Evolutionary conservation across 2,329 filamentous ascomycete species (phyloP).

Genomic region (Xylaria digitata): DNA sequence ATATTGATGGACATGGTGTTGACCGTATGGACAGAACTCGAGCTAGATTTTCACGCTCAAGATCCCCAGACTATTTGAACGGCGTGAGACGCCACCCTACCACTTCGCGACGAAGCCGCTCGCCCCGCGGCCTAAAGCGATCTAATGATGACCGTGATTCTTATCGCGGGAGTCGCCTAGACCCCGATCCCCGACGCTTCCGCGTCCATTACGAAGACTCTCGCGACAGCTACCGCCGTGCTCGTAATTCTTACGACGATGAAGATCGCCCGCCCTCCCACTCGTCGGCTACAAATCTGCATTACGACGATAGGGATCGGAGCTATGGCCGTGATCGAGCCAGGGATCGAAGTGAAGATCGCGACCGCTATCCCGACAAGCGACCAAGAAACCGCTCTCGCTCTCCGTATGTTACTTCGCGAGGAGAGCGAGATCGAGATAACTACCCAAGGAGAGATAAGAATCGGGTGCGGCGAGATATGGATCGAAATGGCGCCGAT

Average conservation of each 20-base stretch:
- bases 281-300: constrained; percentile 51
- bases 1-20: constrained; percentile 83
- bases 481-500: constrained; percentile 48
- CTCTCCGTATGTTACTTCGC: constrained; percentile 47
- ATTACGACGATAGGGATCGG: constrained; percentile 65
- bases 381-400: constrained; percentile 60
- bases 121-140: constrained; percentile 76
- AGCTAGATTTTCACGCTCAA: constrained; percentile 65
- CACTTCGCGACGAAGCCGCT: constrained; percentile 64
- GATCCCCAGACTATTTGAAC: constrained; percentile 62
- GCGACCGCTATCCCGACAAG: constrained; percentile 64
- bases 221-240: constrained; percentile 59
- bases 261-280: constrained; percentile 63
- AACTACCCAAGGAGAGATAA: constrained; percentile 43
- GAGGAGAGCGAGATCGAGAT: constrained; percentile 45
- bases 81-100: constrained; percentile 55
- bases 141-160: constrained; percentile 71
- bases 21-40: constrained; percentile 89
- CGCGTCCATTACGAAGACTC: constrained; percentile 72
- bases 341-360: constrained; percentile 59
- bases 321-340: constrained; percentile 51
- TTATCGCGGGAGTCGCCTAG: constrained; percentile 54
- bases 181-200: constrained; percentile 68
- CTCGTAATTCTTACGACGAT: constrained; percentile 66
- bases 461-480: constrained; percentile 42